Evolutionary conservation across 768 basidiomycete species (phyloP).

Genomic region (Phanerodontia chrysosporium): DNA sequence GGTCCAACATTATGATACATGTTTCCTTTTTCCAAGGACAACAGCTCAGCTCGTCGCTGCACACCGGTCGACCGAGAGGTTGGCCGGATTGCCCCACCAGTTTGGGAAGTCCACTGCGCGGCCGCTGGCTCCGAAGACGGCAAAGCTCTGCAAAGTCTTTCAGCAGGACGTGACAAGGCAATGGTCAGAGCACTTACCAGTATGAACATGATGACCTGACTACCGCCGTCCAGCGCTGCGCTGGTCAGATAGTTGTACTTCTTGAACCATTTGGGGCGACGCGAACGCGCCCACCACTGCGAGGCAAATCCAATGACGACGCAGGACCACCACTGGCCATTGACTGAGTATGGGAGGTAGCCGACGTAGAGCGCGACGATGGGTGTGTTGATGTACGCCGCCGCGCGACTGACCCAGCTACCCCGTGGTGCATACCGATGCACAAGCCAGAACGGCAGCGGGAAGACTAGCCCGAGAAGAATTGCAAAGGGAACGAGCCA

Average conservation of each 20-base stretch:
- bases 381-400: conserved; percentile 44
- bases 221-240: conserved; percentile 47
- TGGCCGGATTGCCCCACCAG: conserved; percentile 44
- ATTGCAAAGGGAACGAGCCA: conserved; percentile 45
- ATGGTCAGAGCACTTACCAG: conserved; percentile 26
- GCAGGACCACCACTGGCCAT: conserved; percentile 53
- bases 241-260: conserved; percentile 47
- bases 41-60: conserved; percentile 20
- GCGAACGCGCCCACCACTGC: conserved; percentile 46
- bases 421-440: conserved; percentile 34
- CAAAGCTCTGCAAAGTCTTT: conserved; percentile 24
- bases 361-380: conserved; percentile 36
- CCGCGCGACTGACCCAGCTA: conserved; percentile 28
- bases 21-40: neutral
- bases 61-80: conserved; percentile 36
- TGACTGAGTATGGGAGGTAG: conserved; percentile 46
- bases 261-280: conserved; percentile 42
- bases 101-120: conserved; percentile 39
- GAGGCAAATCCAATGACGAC: conserved; percentile 44
- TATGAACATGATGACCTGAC: conserved; percentile 46
- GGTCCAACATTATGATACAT: neutral
- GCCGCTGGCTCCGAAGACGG: conserved; percentile 39
- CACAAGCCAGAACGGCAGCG: conserved; percentile 45
- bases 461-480: conserved; percentile 46
- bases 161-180: neutral